Evolutionary conservation across 2,329 filamentous ascomycete genomes (phyloP).

Genomic region (Didymella arachidicola): DNA sequence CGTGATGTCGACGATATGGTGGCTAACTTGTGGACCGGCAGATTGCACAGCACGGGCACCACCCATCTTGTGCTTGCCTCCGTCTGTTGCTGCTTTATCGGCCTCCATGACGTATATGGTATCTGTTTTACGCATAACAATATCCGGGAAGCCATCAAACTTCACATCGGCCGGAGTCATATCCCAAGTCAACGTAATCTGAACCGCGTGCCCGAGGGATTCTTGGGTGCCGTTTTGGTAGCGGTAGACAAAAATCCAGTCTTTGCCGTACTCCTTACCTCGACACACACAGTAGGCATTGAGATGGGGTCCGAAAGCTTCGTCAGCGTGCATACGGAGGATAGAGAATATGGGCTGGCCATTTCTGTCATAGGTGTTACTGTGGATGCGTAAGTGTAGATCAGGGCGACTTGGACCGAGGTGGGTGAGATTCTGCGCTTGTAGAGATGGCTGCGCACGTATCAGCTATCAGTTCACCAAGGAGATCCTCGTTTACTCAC

Average conservation of each 20-base stretch:
- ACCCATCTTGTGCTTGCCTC: not conserved
- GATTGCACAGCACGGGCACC: conserved; percentile 1
- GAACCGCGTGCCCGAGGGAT: not conserved
- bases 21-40: not conserved
- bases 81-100: not conserved
- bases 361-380: conserved; percentile 25
- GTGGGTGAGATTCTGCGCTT: not conserved
- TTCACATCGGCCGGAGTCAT: conserved; percentile 23
- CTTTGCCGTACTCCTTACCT: conserved; percentile 20
- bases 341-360: conserved; percentile 23
- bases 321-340: conserved; percentile 17
- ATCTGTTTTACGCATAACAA: conserved; percentile 18
- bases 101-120: conserved; percentile 24
- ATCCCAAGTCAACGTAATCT: conserved; percentile 22
- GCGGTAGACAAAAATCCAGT: conserved; percentile 25
- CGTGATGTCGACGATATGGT: not conserved
- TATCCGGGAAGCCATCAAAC: conserved; percentile 11
- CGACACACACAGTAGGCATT: conserved; percentile 26
- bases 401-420: not conserved
- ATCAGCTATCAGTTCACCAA: not conserved
- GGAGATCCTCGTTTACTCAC: not conserved
- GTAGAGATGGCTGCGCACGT: conserved; percentile 2
- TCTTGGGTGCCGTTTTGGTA: conserved; percentile 4
- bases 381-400: conserved; percentile 20
- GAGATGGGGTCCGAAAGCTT: conserved; percentile 25